Evolutionary conservation across 495 filamentous ascomycete species (phyloP).

Genomic region (Penicillium macrosclerotiorum): DNA sequence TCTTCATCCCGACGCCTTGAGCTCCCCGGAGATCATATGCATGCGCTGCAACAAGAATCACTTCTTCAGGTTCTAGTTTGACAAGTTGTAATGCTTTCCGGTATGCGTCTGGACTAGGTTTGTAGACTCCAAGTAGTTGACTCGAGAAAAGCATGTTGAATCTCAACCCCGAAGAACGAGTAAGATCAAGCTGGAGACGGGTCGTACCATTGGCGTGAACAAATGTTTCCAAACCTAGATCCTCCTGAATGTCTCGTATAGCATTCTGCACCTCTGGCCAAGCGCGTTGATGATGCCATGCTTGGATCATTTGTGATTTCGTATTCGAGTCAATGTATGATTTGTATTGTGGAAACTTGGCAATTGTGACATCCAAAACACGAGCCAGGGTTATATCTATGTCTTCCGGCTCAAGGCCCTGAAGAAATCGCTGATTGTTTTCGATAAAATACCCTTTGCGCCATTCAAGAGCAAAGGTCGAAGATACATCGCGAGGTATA

Average conservation of each 20-base stretch:
- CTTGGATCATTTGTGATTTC: conserved; percentile 19
- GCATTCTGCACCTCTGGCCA: conserved; percentile 46
- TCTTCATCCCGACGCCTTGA: conserved; percentile 44
- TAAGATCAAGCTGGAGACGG: conserved; percentile 52
- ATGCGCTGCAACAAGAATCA: conserved; percentile 54
- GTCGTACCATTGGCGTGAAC: conserved; percentile 57
- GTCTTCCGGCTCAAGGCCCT: conserved; percentile 40
- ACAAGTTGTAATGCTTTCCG: conserved; percentile 43
- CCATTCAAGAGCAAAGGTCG: not conserved
- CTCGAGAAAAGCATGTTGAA: conserved; percentile 56
- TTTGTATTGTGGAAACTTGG: conserved; percentile 20
- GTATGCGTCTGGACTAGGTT: conserved; percentile 47
- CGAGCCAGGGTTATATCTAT: conserved; percentile 46
- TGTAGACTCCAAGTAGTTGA: conserved; percentile 46
- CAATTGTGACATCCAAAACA: conserved; percentile 34
- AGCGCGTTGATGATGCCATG: conserved; percentile 46
- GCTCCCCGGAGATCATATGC: conserved; percentile 52
- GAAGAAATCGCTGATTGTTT: conserved; percentile 34
- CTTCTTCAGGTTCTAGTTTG: conserved; percentile 41
- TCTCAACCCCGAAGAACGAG: conserved; percentile 41
- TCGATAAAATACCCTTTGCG: conserved; percentile 1
- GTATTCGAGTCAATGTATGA: conserved; percentile 21
- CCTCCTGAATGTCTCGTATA: conserved; percentile 23
- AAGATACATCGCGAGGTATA: conserved; percentile 1
- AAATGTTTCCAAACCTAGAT: conserved; percentile 32